Conservation (phyloP, 2,329 filamentous ascomycete genomes). For the Amesomyces nigricolor region DNA sequence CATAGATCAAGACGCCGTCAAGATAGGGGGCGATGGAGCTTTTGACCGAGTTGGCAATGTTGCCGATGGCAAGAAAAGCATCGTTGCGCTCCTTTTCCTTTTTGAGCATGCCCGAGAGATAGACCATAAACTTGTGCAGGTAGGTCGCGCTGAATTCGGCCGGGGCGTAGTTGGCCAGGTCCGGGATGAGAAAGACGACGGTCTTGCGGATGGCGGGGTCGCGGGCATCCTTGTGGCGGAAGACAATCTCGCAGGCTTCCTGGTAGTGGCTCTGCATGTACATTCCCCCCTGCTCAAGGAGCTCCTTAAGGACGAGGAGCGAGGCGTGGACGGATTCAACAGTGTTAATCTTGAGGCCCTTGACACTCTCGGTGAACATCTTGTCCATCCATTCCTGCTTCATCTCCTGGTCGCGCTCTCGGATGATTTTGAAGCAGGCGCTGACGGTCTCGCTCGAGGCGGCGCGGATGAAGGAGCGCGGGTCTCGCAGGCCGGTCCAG, state of each 20-base stretch:
- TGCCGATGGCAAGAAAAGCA: conserved; percentile 91
- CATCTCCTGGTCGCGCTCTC: conserved; percentile 83
- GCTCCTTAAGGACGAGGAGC: conserved; percentile 82
- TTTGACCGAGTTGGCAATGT: conserved; percentile 92
- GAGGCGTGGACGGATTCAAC: conserved; percentile 93
- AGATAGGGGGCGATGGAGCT: conserved; percentile 93
- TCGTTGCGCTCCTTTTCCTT: conserved; percentile 91
- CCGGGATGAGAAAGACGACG: conserved; percentile 84
- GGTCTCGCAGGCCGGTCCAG: conserved; percentile 88
- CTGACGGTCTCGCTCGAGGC: conserved; percentile 90
- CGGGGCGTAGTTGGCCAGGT: conserved; percentile 87
- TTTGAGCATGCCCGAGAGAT: conserved; percentile 87
- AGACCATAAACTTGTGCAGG: conserved; percentile 94
- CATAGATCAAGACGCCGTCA: conserved; percentile 88
- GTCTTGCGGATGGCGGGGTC: conserved; percentile 84
- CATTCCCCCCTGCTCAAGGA: conserved; percentile 93
- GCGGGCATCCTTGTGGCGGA: conserved; percentile 86
- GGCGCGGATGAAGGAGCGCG: conserved; percentile 83
- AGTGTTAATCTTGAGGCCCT: conserved; percentile 72
- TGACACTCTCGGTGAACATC: conserved; percentile 80
- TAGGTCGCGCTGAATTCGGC: conserved; percentile 82
- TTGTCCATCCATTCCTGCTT: conserved; percentile 83
- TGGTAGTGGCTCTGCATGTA: conserved; percentile 96
- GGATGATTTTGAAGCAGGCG: conserved; percentile 92
- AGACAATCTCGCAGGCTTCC: conserved; percentile 86